Percentiles rank a stretch among this genome's conserved stretches.
phyloP scores from a whole-genome alignment of 331 rosid species.

The Malus hybrid region DNA sequence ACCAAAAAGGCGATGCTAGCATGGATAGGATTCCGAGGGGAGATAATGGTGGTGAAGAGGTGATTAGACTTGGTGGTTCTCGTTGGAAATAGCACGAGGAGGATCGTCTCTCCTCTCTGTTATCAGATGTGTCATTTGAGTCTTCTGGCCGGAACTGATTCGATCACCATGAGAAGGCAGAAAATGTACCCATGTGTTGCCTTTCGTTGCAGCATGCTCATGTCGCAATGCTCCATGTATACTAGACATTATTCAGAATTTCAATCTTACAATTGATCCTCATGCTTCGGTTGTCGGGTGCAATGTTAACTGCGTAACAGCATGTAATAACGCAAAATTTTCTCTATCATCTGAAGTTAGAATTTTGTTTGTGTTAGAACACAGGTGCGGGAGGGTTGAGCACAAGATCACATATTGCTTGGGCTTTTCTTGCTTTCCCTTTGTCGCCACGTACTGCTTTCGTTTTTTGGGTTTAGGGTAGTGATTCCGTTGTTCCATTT shows the following conservation, averaged over 20 bases:
- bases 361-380: background rate
- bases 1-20: slow-evolving; percentile 45
- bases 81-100: slow-evolving; percentile 55
- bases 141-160: background rate
- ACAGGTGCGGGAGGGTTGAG: background rate
- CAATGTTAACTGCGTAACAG: background rate
- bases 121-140: background rate
- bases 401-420: background rate
- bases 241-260: background rate
- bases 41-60: slow-evolving; percentile 66
- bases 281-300: background rate
- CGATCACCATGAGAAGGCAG: background rate
- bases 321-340: background rate
- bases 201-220: background rate
- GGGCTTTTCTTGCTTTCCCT: background rate
- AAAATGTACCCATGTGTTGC: background rate
- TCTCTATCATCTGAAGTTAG: background rate
- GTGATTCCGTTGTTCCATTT: too few relatives aligned
- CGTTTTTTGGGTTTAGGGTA: too few relatives aligned
- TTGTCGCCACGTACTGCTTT: too few relatives aligned
- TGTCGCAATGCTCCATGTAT: background rate
- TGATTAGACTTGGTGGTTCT: slow-evolving; percentile 84
- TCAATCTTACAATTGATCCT: slow-evolving; percentile 1
- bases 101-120: slow-evolving; percentile 2
- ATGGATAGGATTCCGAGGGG: slow-evolving; percentile 44